Conservation (phyloP, 768 basidiomycete species). For the Lyophyllum semitale region DNA sequence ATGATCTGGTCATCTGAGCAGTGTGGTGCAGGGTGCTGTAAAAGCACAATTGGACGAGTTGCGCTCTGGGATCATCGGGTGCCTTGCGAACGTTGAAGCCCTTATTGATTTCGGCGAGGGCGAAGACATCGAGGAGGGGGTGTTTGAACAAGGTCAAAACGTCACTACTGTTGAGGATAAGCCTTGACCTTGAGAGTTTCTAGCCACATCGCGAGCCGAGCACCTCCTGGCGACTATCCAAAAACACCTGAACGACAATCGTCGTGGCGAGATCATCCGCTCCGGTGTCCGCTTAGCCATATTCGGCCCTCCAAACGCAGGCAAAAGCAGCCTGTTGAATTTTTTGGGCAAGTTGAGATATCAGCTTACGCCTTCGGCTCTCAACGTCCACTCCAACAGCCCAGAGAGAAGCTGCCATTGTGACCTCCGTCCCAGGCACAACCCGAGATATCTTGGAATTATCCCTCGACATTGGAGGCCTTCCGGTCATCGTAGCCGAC, state of each 20-base stretch:
- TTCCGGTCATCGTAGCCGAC: slow-evolving; percentile 80
- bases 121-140: slow-evolving; percentile 84
- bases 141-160: slow-evolving; percentile 65
- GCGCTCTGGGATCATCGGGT: slow-evolving; percentile 65
- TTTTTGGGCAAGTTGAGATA: slow-evolving; percentile 61
- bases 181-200: neutral
- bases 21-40: slow-evolving; percentile 55
- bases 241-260: slow-evolving; percentile 64
- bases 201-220: slow-evolving; percentile 57
- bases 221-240: slow-evolving; percentile 53
- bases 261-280: slow-evolving; percentile 81
- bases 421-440: slow-evolving; percentile 85
- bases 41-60: slow-evolving; percentile 63
- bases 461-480: slow-evolving; percentile 84
- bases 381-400: slow-evolving; percentile 41
- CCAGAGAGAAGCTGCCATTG: slow-evolving; percentile 86
- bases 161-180: neutral
- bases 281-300: slow-evolving; percentile 83
- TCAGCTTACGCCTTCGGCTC: neutral
- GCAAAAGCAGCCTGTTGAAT: slow-evolving; percentile 90
- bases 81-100: slow-evolving; percentile 81
- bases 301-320: slow-evolving; percentile 91
- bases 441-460: slow-evolving; percentile 87
- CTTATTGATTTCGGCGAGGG: slow-evolving; percentile 93
- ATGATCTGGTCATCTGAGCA: slow-evolving; percentile 10